Evolutionary conservation across 2,329 filamentous ascomycete genomes (phyloP), one percentile per base, ranked within the genome.

Genomic region (Talaromyces sp.): DNA sequence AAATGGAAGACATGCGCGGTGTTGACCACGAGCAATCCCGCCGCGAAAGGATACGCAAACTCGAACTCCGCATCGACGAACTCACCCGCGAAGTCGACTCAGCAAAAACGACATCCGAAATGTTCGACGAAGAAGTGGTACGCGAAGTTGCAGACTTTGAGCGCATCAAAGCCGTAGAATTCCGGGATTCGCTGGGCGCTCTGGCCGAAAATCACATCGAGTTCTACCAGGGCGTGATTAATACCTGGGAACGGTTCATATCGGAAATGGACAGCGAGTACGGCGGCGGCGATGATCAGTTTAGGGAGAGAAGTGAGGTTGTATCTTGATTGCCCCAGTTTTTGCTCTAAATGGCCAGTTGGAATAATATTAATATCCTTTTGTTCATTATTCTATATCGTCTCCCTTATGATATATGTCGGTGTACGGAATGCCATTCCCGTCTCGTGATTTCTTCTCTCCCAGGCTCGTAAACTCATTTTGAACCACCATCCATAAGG

Each of bases 91-190:
- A 96, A 75, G 93, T 96, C 0, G 93, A 98, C 76, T 85, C 86
- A 50, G 91, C 95, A 5, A 92, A 92, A 77, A 89, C 88, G 72
- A 91, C 89, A 14, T 92, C 88, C 58, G 92, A 98, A 76, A 88
- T 92, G 73, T 99, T 99, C 71, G 95, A 97, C 76, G 93, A 97
- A 73, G 92, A 97, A 77, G 93, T 97, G 1, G 89, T 98, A 48
- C 89, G 91, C 71, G 95, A 99, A 75, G 91, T 97, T 0, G 84
- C 85, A 21, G 93, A 97, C 73, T 99, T 99, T 78, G 95, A 99
- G 79, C 86, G 93, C 62, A 98, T 98, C 82, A 99, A 99, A 82
- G 87, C 91, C 42, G 82, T 91, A 46, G 93, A 99, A 81, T 96
- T 99, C 77, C 91, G 91, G 75, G 85, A 89, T 67, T 93, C 95